Percentiles rank a stretch among this genome's conserved stretches.
Conservation (phyloP, 148 eudicot species). For the Rhododendron williamsianum region DNA sequence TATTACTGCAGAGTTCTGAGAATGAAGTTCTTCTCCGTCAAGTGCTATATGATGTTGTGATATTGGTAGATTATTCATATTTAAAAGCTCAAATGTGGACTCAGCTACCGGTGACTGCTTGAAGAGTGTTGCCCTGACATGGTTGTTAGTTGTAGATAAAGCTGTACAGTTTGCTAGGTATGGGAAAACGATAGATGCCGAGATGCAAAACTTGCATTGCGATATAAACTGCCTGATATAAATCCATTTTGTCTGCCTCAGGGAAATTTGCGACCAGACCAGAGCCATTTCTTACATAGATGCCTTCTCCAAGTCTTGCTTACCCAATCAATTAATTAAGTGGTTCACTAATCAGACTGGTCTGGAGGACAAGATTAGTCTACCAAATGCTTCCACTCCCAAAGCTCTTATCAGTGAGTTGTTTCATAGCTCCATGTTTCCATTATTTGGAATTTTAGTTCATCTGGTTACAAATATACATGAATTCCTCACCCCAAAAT, state of each 20-base stretch:
- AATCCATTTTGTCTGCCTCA: slow-evolving; percentile 30
- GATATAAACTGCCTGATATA: not conserved
- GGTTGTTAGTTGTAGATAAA: slow-evolving; percentile 67
- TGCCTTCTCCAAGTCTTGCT: slow-evolving; percentile 58
- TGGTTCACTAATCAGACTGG: slow-evolving; percentile 40
- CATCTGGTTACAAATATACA: not conserved
- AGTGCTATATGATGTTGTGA: slow-evolving; percentile 49
- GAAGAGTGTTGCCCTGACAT: slow-evolving; percentile 43
- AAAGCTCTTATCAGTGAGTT: slow-evolving; percentile 69
- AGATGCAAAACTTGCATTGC: slow-evolving; percentile 1
- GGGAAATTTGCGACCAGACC: slow-evolving; percentile 38
- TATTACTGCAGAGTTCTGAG: slow-evolving; percentile 37
- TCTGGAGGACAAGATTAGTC: slow-evolving; percentile 25
- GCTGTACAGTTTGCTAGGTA: slow-evolving; percentile 68
- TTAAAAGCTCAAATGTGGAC: slow-evolving; percentile 36
- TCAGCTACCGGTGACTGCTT: slow-evolving; percentile 37
- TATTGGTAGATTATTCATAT: slow-evolving; percentile 46
- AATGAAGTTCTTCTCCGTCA: slow-evolving; percentile 42
- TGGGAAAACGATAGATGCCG: not conserved
- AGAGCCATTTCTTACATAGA: slow-evolving; percentile 39
- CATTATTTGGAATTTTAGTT: not conserved
- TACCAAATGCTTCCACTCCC: slow-evolving; percentile 43
- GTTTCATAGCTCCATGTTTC: not conserved
- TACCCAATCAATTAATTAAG: slow-evolving; percentile 40
- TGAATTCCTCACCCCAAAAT: not conserved